Percentiles rank a stretch among this genome's conserved stretches.
Conservation (phyloP, 768 basidiomycete genomes). For the Candolleomyces aberdarensis region DNA sequence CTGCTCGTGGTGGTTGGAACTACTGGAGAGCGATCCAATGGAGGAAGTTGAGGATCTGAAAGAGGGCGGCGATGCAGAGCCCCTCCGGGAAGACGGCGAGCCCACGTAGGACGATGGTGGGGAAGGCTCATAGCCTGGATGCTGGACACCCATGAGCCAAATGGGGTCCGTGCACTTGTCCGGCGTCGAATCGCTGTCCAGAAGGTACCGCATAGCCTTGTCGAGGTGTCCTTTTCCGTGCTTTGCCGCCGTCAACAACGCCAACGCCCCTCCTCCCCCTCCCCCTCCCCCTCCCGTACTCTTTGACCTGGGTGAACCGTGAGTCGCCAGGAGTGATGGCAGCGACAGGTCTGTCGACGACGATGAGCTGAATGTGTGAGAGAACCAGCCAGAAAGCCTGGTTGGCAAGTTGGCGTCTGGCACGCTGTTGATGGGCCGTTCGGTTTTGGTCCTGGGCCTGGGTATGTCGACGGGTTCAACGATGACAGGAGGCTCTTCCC, state of each 20-base stretch:
- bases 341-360: constrained; percentile 69
- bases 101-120: constrained; percentile 8
- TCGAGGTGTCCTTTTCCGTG: constrained; percentile 75
- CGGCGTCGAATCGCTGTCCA: constrained; percentile 85
- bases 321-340: constrained; percentile 53
- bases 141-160: constrained; percentile 85
- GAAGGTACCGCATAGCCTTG: constrained; percentile 84
- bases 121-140: constrained; percentile 64
- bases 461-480: constrained; percentile 59
- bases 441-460: constrained; percentile 45
- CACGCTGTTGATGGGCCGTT: constrained; percentile 9
- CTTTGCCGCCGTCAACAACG: constrained; percentile 66
- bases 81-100: constrained; percentile 17
- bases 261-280: constrained; percentile 13
- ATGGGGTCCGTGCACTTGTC: constrained; percentile 82
- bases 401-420: constrained; percentile 60
- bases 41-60: constrained; percentile 42
- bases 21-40: constrained; percentile 14
- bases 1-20: not conserved
- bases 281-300: constrained; percentile 6
- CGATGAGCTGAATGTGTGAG: constrained; percentile 72
- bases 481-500: constrained; percentile 58
- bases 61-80: constrained; percentile 36
- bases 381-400: constrained; percentile 77
- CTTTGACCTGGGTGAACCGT: constrained; percentile 16